phyloP scores from a whole-genome alignment of 148 eudicot genomes.

The Vaccinium myrtillus region DNA sequence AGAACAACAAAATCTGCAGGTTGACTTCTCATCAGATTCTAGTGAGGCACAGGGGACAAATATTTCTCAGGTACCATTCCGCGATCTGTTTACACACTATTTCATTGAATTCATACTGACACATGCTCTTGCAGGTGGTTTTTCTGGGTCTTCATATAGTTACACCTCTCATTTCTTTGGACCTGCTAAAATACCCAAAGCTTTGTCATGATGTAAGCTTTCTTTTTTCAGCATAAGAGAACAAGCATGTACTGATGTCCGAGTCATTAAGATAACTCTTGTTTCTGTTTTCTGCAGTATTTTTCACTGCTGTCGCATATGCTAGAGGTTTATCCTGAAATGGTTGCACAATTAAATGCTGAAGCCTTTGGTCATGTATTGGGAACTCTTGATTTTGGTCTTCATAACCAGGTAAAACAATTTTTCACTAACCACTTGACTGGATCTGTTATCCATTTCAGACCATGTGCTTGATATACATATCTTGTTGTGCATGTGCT shows the following conservation, averaged over 20 bases:
- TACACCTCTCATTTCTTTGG: constrained; percentile 76
- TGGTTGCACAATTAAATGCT: constrained; percentile 65
- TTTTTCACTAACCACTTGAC: neutral
- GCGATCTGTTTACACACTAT: neutral
- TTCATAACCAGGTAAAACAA: constrained; percentile 67
- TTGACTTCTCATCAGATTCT: constrained; percentile 76
- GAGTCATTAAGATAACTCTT: constrained; percentile 13
- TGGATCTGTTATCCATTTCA: neutral
- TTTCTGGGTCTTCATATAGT: constrained; percentile 90
- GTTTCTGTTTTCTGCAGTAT: constrained; percentile 48
- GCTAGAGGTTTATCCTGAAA: constrained; percentile 97
- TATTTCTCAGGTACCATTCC: constrained; percentile 69
- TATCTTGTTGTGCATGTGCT: neutral
- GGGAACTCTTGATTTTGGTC: constrained; percentile 84
- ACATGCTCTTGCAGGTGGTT: constrained; percentile 63
- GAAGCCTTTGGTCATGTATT: constrained; percentile 73
- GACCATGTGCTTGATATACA: neutral
- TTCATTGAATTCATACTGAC: constrained; percentile 8
- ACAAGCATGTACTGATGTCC: neutral
- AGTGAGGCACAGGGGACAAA: constrained; percentile 68
- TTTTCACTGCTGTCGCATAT: constrained; percentile 86
- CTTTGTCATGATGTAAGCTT: constrained; percentile 79
- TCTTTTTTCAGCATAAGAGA: constrained; percentile 1
- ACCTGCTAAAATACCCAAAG: constrained; percentile 87
- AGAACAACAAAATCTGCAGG: constrained; percentile 37